These are phyloP conservation scores for Candida caryicola DNA, from an alignment of 805 yeast species.

Conservation along the genomic window DNA sequence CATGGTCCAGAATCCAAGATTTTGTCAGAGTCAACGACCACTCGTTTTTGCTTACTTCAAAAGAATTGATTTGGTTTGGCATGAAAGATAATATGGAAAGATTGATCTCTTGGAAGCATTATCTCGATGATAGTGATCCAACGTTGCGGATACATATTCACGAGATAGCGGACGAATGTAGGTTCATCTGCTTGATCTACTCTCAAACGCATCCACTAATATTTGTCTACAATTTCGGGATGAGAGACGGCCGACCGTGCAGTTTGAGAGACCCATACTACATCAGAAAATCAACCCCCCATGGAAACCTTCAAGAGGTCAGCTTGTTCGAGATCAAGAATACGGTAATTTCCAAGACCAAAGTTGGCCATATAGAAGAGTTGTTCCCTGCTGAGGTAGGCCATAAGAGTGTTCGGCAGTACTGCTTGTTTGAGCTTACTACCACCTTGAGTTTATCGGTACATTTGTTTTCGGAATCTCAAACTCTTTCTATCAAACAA, in stretches of 20 bases:
- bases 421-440: constrained; percentile 18
- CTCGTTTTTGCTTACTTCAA: constrained; percentile 60
- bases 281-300: constrained; percentile 10
- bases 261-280: constrained; percentile 38
- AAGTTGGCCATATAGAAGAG: constrained; percentile 4
- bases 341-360: neutral
- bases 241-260: constrained; percentile 31
- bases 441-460: constrained; percentile 14
- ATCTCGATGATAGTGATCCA: constrained; percentile 51
- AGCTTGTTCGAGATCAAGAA: constrained; percentile 6
- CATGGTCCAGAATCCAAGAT: constrained; percentile 54
- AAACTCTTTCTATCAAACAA: neutral
- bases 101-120: constrained; percentile 72
- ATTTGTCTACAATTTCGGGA: constrained; percentile 33
- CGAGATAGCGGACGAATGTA: constrained; percentile 13
- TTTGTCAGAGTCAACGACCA: constrained; percentile 28
- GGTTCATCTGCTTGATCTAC: constrained; percentile 24
- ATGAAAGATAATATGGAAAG: constrained; percentile 37
- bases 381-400: constrained; percentile 1
- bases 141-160: constrained; percentile 27
- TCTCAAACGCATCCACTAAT: constrained; percentile 31
- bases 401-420: constrained; percentile 3
- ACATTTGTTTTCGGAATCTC: constrained; percentile 7
- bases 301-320: constrained; percentile 15
- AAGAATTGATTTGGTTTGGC: constrained; percentile 58